These are phyloP conservation scores for Tephrocybe rancida DNA, from an alignment of 768 basidiomycete genomes.

Conservation along the genomic window DNA sequence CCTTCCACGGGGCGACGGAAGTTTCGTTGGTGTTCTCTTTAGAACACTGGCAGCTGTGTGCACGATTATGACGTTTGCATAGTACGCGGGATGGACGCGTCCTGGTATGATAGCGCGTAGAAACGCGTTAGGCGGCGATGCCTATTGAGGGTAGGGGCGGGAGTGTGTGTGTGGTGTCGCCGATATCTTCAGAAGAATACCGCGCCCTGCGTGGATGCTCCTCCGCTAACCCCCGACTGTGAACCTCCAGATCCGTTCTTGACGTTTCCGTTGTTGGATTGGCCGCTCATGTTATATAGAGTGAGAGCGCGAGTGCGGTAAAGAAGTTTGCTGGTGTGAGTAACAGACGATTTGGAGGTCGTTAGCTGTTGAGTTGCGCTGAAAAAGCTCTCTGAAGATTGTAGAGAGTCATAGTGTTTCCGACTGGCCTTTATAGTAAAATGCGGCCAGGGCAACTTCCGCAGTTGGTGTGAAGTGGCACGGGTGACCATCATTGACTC, in stretches of 20 bases:
- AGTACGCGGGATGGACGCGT: conserved; percentile 7
- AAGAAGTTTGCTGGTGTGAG: conserved; percentile 6
- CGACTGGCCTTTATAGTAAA: conserved; percentile 28
- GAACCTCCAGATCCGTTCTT: conserved; percentile 35
- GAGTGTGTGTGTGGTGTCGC: conserved; percentile 16
- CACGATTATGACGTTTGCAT: neutral
- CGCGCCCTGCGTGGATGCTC: conserved; percentile 52
- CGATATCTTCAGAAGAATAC: conserved; percentile 58
- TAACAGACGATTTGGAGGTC: conserved; percentile 8
- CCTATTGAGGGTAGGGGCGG: neutral
- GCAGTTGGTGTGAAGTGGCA: conserved; percentile 33
- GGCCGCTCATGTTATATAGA: conserved; percentile 37
- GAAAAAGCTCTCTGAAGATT: conserved; percentile 23
- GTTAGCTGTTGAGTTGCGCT: conserved; percentile 7
- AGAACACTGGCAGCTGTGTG: neutral
- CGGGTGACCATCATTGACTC: conserved; percentile 42
- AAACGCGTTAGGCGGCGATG: conserved; percentile 4
- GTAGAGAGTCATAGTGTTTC: conserved; percentile 33
- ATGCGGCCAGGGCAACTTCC: conserved; percentile 23
- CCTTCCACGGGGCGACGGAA: conserved; percentile 1
- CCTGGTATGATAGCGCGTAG: neutral
- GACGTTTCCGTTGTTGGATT: conserved; percentile 39
- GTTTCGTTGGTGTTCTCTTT: neutral
- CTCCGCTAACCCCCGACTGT: conserved; percentile 47
- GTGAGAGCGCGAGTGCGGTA: conserved; percentile 11